These are phyloP conservation scores for Puccinia horiana DNA, from an alignment of 1,284 basidiomycete genomes.

Conservation along the genomic window DNA sequence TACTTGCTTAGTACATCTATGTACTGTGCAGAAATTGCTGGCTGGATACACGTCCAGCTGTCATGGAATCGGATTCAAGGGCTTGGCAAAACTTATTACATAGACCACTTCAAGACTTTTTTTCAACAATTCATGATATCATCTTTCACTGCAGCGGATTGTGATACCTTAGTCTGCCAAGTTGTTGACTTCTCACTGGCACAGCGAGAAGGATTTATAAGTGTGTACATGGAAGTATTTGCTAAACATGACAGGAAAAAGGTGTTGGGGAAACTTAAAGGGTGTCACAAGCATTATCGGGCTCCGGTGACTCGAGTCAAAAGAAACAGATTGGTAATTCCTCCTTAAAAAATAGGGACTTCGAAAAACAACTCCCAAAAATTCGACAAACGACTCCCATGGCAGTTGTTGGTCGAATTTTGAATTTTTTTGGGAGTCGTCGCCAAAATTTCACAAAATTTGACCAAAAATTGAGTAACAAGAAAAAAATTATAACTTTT, in stretches of 20 bases:
- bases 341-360: too few relatives aligned
- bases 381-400: too few relatives aligned
- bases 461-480: too few relatives aligned
- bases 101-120: background rate
- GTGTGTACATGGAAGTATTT: conserved; percentile 2
- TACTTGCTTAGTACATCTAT: background rate
- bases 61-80: background rate
- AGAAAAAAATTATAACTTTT: too few relatives aligned
- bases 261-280: background rate
- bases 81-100: background rate
- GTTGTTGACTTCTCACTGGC: conserved; percentile 11
- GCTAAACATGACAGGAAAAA: background rate
- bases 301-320: conserved; percentile 8
- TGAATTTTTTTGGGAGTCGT: too few relatives aligned
- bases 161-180: background rate
- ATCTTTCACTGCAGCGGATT: background rate
- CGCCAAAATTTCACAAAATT: too few relatives aligned
- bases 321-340: background rate
- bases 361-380: too few relatives aligned
- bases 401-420: too few relatives aligned
- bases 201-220: conserved; percentile 6
- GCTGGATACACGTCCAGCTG: conserved; percentile 11
- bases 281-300: background rate
- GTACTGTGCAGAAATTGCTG: background rate
- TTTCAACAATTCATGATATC: background rate